These are phyloP conservation scores for Leccinum subgranulosum DNA, from an alignment of 768 basidiomycete genomes.

Conservation along the genomic window DNA sequence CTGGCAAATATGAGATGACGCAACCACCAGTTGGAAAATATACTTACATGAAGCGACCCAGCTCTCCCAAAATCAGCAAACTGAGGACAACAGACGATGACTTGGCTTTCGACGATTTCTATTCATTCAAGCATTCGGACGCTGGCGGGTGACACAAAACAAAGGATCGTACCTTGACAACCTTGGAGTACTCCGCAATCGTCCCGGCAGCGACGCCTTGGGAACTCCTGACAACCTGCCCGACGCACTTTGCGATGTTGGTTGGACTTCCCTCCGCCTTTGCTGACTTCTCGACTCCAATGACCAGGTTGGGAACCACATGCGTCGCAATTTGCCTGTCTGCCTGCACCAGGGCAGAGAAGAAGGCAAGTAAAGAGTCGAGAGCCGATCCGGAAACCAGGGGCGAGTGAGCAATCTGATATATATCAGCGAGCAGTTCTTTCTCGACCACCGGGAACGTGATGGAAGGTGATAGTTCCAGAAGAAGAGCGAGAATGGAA, in stretches of 20 bases:
- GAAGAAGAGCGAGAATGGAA: constrained; percentile 60
- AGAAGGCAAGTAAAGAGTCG: constrained; percentile 82
- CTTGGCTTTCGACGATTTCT: constrained; percentile 60
- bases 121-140: constrained; percentile 4
- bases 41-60: constrained; percentile 82
- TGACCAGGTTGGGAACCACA: constrained; percentile 72
- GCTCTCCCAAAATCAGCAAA: constrained; percentile 86
- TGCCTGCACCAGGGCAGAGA: constrained; percentile 74
- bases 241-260: constrained; percentile 85
- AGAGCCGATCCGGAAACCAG: constrained; percentile 72
- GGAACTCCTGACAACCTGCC: constrained; percentile 71
- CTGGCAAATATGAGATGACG: constrained; percentile 39
- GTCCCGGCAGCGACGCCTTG: constrained; percentile 75
- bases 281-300: constrained; percentile 59
- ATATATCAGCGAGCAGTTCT: constrained; percentile 64
- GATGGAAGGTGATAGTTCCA: constrained; percentile 60
- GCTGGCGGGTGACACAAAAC: not conserved
- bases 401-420: constrained; percentile 73
- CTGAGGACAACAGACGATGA: constrained; percentile 74
- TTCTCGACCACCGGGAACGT: constrained; percentile 78
- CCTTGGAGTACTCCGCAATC: constrained; percentile 81
- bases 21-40: not conserved
- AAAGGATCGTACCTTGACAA: constrained; percentile 57
- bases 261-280: constrained; percentile 52
- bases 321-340: constrained; percentile 82